phyloP scores from a whole-genome alignment of 2,329 filamentous ascomycete genomes.

The Clarireedia sp. region DNA sequence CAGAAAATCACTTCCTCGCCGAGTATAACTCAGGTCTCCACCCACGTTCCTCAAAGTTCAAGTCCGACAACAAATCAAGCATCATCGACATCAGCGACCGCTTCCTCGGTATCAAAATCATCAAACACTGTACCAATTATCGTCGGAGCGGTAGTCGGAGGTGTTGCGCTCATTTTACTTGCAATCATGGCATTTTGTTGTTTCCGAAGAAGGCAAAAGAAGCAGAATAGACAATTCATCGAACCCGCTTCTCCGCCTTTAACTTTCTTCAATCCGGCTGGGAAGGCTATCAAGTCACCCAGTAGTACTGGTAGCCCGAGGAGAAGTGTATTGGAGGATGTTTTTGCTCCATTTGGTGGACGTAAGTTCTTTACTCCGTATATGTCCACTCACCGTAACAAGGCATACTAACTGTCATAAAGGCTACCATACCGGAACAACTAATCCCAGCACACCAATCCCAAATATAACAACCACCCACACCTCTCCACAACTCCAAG shows the following conservation, averaged over 20 bases:
- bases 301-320: not conserved
- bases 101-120: not conserved
- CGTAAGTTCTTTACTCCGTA: not conserved
- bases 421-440: not conserved
- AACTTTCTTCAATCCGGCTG: conserved; percentile 1
- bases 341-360: not conserved
- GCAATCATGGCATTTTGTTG: conserved; percentile 2
- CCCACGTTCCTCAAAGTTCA: not conserved
- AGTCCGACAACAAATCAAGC: not conserved
- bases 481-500: not conserved
- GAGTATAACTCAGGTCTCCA: not conserved
- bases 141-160: not conserved
- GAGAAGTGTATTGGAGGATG: not conserved
- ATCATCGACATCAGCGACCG: not conserved
- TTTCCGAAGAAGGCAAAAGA: conserved; percentile 4
- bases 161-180: not conserved
- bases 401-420: not conserved
- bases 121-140: conserved; percentile 1
- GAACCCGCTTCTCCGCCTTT: not conserved
- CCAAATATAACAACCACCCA: not conserved
- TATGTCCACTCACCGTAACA: not conserved
- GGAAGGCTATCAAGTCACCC: not conserved
- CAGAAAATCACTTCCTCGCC: not conserved
- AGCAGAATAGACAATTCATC: not conserved
- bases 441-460: not conserved